These are phyloP conservation scores for Lecanosticta acicola DNA, from an alignment of 2,329 filamentous ascomycete genomes.

Conservation along the genomic window DNA sequence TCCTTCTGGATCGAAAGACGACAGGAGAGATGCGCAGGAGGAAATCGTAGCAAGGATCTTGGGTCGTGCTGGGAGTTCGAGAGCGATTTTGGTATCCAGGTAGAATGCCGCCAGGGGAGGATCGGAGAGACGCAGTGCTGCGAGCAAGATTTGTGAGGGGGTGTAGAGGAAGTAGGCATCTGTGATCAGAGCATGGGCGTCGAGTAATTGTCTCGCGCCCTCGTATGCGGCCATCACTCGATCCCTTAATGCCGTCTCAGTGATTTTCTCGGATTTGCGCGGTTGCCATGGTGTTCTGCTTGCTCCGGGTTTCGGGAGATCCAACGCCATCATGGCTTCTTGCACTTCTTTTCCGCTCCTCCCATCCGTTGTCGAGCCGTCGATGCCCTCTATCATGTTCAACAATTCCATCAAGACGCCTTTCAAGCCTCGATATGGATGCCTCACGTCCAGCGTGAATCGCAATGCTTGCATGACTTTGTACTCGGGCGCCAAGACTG, in stretches of 20 bases:
- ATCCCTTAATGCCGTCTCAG: slow-evolving; percentile 30
- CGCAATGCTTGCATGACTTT: slow-evolving; percentile 84
- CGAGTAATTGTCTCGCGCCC: slow-evolving; percentile 64
- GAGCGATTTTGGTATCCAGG: slow-evolving; percentile 40
- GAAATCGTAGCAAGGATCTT: slow-evolving; percentile 38
- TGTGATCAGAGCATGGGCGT: slow-evolving; percentile 72
- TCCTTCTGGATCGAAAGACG: slow-evolving; percentile 19
- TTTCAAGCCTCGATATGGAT: slow-evolving; percentile 82
- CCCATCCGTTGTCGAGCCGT: slow-evolving; percentile 28
- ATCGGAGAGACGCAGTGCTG: slow-evolving; percentile 72
- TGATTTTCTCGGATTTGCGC: slow-evolving; percentile 3
- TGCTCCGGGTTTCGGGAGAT: slow-evolving; percentile 7
- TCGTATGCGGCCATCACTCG: slow-evolving; percentile 61
- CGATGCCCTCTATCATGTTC: slow-evolving; percentile 59
- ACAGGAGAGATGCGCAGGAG: slow-evolving; percentile 38
- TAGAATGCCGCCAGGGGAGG: slow-evolving; percentile 51
- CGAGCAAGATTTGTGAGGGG: slow-evolving; percentile 87
- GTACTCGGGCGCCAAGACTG: slow-evolving; percentile 87
- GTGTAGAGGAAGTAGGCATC: slow-evolving; percentile 98
- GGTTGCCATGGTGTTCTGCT: slow-evolving; percentile 21
- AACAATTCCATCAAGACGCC: slow-evolving; percentile 79
- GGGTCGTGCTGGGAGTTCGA: slow-evolving; percentile 14
- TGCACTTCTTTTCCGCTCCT: slow-evolving; percentile 17
- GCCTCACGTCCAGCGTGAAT: slow-evolving; percentile 88
- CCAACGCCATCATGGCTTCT: slow-evolving; percentile 19